Conservation (phyloP, 306 rosid species). For the Acacia crassicarpa region DNA sequence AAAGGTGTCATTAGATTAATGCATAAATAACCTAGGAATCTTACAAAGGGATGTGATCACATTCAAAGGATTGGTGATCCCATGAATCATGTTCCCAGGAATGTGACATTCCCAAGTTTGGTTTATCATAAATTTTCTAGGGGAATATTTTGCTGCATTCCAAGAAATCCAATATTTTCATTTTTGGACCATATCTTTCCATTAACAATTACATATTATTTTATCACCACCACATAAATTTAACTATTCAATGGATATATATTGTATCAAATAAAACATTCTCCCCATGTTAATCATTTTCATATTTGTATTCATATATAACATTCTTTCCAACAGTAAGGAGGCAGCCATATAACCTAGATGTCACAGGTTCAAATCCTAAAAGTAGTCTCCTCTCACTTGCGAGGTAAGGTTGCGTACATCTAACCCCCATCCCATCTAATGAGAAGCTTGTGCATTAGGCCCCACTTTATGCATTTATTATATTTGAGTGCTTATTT, state of each 20-base stretch:
- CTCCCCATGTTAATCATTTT: background rate
- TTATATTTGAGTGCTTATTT: background rate
- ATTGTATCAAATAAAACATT: background rate
- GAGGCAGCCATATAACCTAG: too few species aligned
- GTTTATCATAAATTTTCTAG: background rate
- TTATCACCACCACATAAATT: background rate
- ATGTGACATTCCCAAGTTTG: background rate
- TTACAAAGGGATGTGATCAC: too few species aligned
- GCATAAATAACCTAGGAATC: background rate
- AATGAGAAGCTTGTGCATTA: too few species aligned
- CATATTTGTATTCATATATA: background rate
- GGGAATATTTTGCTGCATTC: background rate
- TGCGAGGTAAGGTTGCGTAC: too few species aligned
- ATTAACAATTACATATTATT: background rate
- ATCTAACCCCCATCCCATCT: too few species aligned
- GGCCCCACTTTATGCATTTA: background rate
- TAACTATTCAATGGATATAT: background rate
- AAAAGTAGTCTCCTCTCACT: too few species aligned
- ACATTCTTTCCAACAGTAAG: too few species aligned
- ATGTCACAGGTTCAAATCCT: too few species aligned
- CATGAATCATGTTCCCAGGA: background rate
- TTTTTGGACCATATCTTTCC: background rate
- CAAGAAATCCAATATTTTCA: background rate
- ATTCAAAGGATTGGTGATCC: background rate
- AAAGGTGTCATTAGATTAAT: background rate